A percentile compares a stretch with the other conserved stretches of the same genome.
phyloP scores from a whole-genome alignment of 306 rosid species.

The Herpetospermum pedunculosum region DNA sequence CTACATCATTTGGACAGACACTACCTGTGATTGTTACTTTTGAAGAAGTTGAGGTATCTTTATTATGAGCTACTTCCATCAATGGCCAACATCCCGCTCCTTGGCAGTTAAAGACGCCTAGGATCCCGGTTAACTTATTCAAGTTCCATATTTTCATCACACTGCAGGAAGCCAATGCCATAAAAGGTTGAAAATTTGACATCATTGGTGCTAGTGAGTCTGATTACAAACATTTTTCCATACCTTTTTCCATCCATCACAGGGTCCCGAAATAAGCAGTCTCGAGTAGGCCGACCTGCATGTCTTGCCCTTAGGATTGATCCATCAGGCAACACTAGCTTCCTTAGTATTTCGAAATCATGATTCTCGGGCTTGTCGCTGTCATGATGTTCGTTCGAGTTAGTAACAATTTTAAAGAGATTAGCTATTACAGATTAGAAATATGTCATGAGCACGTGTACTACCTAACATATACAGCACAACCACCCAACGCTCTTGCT shows the following conservation, averaged over 20 bases:
- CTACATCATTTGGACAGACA: slow-evolving; percentile 40
- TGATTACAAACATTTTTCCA: background rate
- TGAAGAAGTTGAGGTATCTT: background rate
- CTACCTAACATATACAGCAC: slow-evolving; percentile 67
- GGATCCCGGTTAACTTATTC: slow-evolving; percentile 43
- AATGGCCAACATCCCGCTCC: slow-evolving; percentile 64
- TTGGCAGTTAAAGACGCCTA: slow-evolving; percentile 67
- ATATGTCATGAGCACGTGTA: background rate
- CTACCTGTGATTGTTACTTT: slow-evolving; percentile 25
- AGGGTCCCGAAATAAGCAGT: slow-evolving; percentile 54
- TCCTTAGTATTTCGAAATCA: slow-evolving; percentile 50
- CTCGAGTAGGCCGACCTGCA: slow-evolving; percentile 67
- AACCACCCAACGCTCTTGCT: slow-evolving; percentile 76
- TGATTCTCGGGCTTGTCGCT: slow-evolving; percentile 68
- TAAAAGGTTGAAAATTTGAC: background rate
- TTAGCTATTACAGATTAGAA: background rate
- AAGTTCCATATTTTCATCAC: slow-evolving; percentile 63
- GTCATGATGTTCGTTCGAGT: background rate
- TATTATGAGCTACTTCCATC: slow-evolving; percentile 21
- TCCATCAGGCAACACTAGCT: slow-evolving; percentile 55
- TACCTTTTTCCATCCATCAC: slow-evolving; percentile 51
- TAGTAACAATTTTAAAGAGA: background rate
- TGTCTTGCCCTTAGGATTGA: slow-evolving; percentile 51
- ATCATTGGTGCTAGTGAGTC: background rate
- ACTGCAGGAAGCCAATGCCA: slow-evolving; percentile 21